Conservation (phyloP, 2,329 filamentous ascomycete genomes). For the Claviceps maximensis region DNA sequence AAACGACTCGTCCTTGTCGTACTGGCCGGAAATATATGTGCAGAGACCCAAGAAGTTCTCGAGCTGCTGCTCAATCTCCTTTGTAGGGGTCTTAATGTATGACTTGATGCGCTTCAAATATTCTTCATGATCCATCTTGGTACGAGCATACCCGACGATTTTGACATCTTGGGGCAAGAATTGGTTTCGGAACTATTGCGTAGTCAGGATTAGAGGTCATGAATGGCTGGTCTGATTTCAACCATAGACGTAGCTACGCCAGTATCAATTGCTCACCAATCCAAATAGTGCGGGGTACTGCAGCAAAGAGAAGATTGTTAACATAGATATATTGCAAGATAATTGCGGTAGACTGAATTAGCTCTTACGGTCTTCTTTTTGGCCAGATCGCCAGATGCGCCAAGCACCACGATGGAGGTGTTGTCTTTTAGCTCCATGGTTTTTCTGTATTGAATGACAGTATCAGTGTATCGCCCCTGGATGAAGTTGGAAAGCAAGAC, state of each 20-base stretch:
- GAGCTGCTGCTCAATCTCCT: slow-evolving; percentile 91
- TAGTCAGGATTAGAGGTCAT: neutral
- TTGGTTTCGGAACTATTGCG: slow-evolving; percentile 83
- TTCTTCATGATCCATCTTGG: slow-evolving; percentile 97
- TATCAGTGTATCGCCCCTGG: slow-evolving; percentile 5
- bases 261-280: slow-evolving; percentile 50
- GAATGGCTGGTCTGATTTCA: neutral
- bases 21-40: slow-evolving; percentile 92
- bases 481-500: neutral
- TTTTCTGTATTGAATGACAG: slow-evolving; percentile 30
- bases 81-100: slow-evolving; percentile 97
- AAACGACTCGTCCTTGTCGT: slow-evolving; percentile 95
- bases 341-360: slow-evolving; percentile 2
- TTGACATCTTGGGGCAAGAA: slow-evolving; percentile 94
- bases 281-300: slow-evolving; percentile 96
- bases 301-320: slow-evolving; percentile 10
- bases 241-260: neutral
- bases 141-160: slow-evolving; percentile 97
- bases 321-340: slow-evolving; percentile 4
- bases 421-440: slow-evolving; percentile 95
- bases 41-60: slow-evolving; percentile 79
- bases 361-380: slow-evolving; percentile 94
- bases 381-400: slow-evolving; percentile 90
- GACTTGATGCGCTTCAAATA: slow-evolving; percentile 90
- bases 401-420: slow-evolving; percentile 91